A percentile compares a stretch with the other conserved stretches of the same genome.
Conservation (phyloP, 2,329 filamentous ascomycete species). For the Arthrobotrys iridis region DNA sequence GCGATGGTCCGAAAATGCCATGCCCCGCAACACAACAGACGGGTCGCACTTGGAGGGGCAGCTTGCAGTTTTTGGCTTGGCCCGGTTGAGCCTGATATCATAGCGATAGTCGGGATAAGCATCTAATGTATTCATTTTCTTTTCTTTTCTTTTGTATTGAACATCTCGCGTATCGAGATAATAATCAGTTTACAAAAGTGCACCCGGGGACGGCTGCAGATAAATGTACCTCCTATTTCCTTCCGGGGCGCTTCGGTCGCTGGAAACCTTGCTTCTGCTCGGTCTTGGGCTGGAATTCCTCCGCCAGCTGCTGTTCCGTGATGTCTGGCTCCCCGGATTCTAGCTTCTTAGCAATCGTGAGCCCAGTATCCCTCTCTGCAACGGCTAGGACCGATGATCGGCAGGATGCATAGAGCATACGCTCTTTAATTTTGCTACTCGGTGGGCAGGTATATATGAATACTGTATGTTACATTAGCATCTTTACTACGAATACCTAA, state of each 20-base stretch:
- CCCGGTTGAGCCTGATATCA: background rate
- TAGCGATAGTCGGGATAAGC: background rate
- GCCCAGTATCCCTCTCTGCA: slow-evolving; percentile 72
- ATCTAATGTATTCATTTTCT: slow-evolving; percentile 19
- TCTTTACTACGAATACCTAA: background rate
- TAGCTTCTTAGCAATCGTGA: slow-evolving; percentile 74
- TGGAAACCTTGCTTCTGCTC: slow-evolving; percentile 76
- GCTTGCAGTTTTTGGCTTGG: background rate
- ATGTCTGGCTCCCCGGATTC: slow-evolving; percentile 71
- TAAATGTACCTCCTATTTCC: slow-evolving; percentile 60
- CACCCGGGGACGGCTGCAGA: slow-evolving; percentile 4
- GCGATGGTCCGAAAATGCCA: slow-evolving; percentile 48
- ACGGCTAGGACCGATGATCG: slow-evolving; percentile 69
- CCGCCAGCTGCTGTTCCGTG: slow-evolving; percentile 71
- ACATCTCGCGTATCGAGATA: slow-evolving; percentile 51
- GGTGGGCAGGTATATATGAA: slow-evolving; percentile 86
- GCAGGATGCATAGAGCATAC: slow-evolving; percentile 80
- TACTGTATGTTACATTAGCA: slow-evolving; percentile 61
- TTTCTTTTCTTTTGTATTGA: slow-evolving; percentile 2
- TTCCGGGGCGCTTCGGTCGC: slow-evolving; percentile 80
- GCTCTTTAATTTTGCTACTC: slow-evolving; percentile 78
- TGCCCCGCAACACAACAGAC: slow-evolving; percentile 50
- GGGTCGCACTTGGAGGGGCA: slow-evolving; percentile 39
- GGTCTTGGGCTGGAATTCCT: slow-evolving; percentile 74
- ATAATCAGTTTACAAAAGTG: slow-evolving; percentile 30